Conservation (phyloP, 2,329 filamentous ascomycete species). For the Falciphora oryzae region DNA sequence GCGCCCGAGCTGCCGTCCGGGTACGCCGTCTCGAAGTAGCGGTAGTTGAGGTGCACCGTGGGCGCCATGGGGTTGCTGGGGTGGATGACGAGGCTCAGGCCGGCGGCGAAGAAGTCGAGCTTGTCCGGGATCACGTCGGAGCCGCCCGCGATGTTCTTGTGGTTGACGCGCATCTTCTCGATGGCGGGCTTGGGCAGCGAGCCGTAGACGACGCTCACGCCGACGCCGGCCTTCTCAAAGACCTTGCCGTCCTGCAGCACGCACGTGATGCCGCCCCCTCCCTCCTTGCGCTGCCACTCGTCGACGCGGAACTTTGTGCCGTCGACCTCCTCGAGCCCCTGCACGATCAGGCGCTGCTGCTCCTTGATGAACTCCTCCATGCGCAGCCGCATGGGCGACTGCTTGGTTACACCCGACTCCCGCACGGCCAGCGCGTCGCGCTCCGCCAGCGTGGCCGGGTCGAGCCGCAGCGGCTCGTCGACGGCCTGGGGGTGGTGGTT, state of each 20-base stretch:
- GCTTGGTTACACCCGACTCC: constrained; percentile 65
- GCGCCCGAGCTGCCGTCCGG: constrained; percentile 74
- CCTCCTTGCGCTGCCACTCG: constrained; percentile 80
- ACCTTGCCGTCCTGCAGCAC: constrained; percentile 94
- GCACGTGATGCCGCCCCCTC: constrained; percentile 89
- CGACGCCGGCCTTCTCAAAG: constrained; percentile 96
- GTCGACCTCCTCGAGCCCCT: constrained; percentile 76
- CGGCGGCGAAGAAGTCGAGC: constrained; percentile 91
- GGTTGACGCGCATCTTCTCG: constrained; percentile 87
- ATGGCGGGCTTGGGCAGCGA: constrained; percentile 82
- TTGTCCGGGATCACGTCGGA: constrained; percentile 58
- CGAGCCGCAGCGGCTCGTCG: constrained; percentile 41
- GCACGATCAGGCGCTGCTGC: constrained; percentile 83
- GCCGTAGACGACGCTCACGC: constrained; percentile 92
- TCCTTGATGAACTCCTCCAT: constrained; percentile 97
- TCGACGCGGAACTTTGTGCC: constrained; percentile 77
- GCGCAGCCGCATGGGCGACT: constrained; percentile 91
- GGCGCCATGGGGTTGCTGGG: constrained; percentile 95
- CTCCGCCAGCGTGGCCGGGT: constrained; percentile 71
- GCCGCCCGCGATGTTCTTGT: constrained; percentile 73
- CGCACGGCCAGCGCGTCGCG: constrained; percentile 77
- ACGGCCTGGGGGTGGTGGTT: constrained; percentile 27
- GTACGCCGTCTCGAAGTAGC: constrained; percentile 95
- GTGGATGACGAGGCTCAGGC: constrained; percentile 87
- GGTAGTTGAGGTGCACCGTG: constrained; percentile 96